These are phyloP conservation scores for Podaxis rugospora DNA, from an alignment of 768 basidiomycete species.

Conservation along the genomic window DNA sequence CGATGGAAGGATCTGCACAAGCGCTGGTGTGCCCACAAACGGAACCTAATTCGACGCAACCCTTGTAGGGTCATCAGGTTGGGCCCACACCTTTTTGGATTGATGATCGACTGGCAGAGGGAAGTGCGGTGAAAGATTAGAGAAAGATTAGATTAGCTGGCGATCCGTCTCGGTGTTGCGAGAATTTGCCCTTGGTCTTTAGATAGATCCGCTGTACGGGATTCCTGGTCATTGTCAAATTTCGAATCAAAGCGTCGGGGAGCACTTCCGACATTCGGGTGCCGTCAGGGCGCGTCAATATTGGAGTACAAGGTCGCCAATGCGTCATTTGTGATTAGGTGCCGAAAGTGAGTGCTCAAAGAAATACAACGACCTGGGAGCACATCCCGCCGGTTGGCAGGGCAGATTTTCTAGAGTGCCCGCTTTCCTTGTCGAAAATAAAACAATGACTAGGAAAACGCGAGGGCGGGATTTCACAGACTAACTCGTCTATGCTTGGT, in stretches of 20 bases:
- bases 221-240: not conserved
- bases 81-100: not conserved
- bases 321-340: not conserved
- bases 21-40: not conserved
- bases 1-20: constrained; percentile 1
- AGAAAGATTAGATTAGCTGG: not conserved
- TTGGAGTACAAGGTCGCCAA: constrained; percentile 3
- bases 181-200: not conserved
- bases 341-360: not conserved
- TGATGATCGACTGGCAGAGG: not conserved
- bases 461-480: not conserved
- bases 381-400: not conserved
- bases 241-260: not conserved
- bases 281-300: not conserved
- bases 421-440: not conserved
- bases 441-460: not conserved
- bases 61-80: constrained; percentile 6
- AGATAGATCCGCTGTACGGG: not conserved
- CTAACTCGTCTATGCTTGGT: not conserved
- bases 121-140: not conserved
- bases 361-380: constrained; percentile 9
- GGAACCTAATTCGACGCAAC: not conserved
- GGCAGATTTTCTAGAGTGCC: not conserved
- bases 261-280: not conserved
- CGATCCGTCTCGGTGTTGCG: not conserved